These are phyloP conservation scores for Scheffersomyces ergatensis DNA, from an alignment of 805 yeast genomes.

Conservation along the genomic window DNA sequence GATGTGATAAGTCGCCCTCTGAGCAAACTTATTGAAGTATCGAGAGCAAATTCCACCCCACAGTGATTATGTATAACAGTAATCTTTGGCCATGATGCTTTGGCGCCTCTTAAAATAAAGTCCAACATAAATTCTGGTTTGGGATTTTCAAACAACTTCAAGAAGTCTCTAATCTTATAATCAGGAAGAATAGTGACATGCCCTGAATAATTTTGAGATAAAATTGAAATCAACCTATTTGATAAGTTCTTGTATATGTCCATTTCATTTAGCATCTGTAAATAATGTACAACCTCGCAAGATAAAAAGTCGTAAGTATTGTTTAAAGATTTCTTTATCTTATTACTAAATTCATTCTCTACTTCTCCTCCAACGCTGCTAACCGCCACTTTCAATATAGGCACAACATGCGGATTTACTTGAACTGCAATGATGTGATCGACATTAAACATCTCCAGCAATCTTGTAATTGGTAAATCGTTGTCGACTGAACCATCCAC, in stretches of 20 bases:
- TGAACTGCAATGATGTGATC: slow-evolving; percentile 97
- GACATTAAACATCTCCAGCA: slow-evolving; percentile 95
- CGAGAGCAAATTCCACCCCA: slow-evolving; percentile 83
- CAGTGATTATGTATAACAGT: slow-evolving; percentile 86
- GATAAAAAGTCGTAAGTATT: slow-evolving; percentile 57
- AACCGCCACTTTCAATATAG: slow-evolving; percentile 69
- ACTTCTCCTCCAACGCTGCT: slow-evolving; percentile 68
- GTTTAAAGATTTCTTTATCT: slow-evolving; percentile 50
- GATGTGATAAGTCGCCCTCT: slow-evolving; percentile 57
- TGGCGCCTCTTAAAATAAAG: slow-evolving; percentile 76
- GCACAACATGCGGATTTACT: slow-evolving; percentile 95
- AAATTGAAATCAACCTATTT: slow-evolving; percentile 69
- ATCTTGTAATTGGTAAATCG: slow-evolving; percentile 85
- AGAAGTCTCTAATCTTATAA: slow-evolving; percentile 54
- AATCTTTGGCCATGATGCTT: slow-evolving; percentile 92
- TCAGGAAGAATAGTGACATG: slow-evolving; percentile 92
- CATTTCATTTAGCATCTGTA: slow-evolving; percentile 70
- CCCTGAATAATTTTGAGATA: slow-evolving; percentile 88
- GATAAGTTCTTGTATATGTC: slow-evolving; percentile 74
- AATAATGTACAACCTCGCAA: slow-evolving; percentile 73
- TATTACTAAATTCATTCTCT: slow-evolving; percentile 58
- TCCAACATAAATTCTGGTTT: slow-evolving; percentile 70
- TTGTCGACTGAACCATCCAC: slow-evolving; percentile 97
- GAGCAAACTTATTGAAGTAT: slow-evolving; percentile 67
- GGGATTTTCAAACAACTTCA: slow-evolving; percentile 75